Evolutionary conservation across 345 rosid species (phyloP), one percentile per base, ranked within the genome.

Genomic region (Hypericum perforatum): DNA sequence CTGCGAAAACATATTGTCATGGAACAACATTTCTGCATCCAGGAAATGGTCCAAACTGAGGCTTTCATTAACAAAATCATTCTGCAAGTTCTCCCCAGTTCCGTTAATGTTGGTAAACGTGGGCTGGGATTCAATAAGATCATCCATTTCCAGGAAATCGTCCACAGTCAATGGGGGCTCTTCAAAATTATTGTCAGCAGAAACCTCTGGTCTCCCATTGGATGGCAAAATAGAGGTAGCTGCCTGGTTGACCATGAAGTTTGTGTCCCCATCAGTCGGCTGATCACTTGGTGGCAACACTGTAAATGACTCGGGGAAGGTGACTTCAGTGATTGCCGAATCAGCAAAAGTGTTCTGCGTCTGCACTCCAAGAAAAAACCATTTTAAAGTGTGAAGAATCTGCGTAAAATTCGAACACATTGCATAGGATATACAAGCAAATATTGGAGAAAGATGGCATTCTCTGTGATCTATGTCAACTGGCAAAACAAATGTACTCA

Each of bases 81-180:
- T 62, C 60, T 50, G 64, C 45, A 51, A 43, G 36, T 51, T 67
- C 61, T 70, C 72, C 8, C 0, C 63, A 40, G 71, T 59, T 9
- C 61, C 63, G 57, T 69, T 63, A 41, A 12, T 0, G 22, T 54
- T 45, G 14, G 38, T 59, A 16, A 58, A 42, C 7, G 57, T 51
- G 42, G 77, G 80, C 54, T 67, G 80, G 46, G 74, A 59, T 53
- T 46, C 69, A 53, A 59, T 7, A 41, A 90, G 91, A 79, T 86
- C 94, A 68, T 81, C 78, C 3, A 86, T 77, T 74, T 86, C 96
- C 67, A 90, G 78, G 71, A 78, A 90, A 75, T 73, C 94, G 14
- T 50, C 78, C 54, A 53, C 82, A 5, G 10, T 42, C 9, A 54
- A 3, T 40, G 56, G 60, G 36, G 53, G 43, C 43, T 12, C 63